Conservation (phyloP, 768 basidiomycete genomes). For the Ramaria sp. region DNA sequence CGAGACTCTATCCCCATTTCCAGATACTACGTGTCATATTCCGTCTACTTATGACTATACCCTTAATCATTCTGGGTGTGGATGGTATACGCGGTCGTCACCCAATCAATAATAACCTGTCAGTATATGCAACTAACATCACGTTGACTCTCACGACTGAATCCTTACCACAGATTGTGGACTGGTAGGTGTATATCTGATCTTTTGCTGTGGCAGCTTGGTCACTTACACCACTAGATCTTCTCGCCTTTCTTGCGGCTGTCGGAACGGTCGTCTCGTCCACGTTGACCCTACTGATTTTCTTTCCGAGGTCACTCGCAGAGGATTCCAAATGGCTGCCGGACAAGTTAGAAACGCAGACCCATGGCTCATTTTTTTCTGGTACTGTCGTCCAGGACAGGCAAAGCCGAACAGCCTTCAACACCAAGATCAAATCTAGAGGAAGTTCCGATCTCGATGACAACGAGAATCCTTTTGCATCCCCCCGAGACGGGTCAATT, state of each 20-base stretch:
- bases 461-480: background rate
- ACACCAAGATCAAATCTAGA: background rate
- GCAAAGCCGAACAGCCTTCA: background rate
- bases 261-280: conserved; percentile 75
- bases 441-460: background rate
- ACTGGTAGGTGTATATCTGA: conserved; percentile 31
- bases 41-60: conserved; percentile 62
- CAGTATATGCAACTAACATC: conserved; percentile 21
- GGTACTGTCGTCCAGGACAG: background rate
- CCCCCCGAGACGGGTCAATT: background rate
- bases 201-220: background rate
- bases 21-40: conserved; percentile 66
- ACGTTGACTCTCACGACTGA: background rate
- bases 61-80: conserved; percentile 53
- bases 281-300: conserved; percentile 67
- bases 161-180: conserved; percentile 37
- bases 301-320: conserved; percentile 45
- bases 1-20: background rate
- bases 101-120: conserved; percentile 44
- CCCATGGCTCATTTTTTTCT: conserved; percentile 1
- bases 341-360: background rate
- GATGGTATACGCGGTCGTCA: conserved; percentile 49
- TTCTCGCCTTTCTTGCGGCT: conserved; percentile 58
- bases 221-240: conserved; percentile 31
- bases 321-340: conserved; percentile 6